Evolutionary conservation across 257 asterid genomes (phyloP), one percentile per base, ranked within the genome.

Genomic region (Haberlea rhodopensis): DNA sequence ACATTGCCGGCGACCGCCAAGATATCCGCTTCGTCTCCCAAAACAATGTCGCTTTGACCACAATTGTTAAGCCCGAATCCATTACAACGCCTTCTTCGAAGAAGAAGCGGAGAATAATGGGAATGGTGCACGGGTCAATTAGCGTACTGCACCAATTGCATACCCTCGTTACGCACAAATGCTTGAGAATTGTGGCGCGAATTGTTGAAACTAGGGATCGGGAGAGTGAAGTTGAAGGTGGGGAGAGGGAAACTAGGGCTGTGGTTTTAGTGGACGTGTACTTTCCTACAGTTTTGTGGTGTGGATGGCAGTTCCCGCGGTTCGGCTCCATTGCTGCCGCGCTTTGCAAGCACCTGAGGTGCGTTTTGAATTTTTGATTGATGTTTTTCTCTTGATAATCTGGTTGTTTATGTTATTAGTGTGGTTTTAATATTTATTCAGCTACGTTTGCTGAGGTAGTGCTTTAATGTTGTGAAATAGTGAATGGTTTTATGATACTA

Each of bases 301-400:
- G 83, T 13, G 95, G 91, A n/a, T 92, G 97, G 96, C 95, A 90
- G 82, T 92, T 92, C 73, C 95, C 97, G 29, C 75, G 74, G 73
- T 83, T 84, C 22, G 72, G 74, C 7, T 34, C 86, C 37, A 70
- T 58, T 9, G 95, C 96, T 5, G 90, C 94, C 6, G 84, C 94
- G 15, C 80, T 92, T 53, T 80, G 84, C 62, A 89, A 85, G 58
- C 99, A 92, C 75, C 52, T 87, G 68, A 85, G 97, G 99, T 89
- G 66, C 20, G 69, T 21, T 19, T n/a, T 49, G 53, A 40, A 8
- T 60, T 6, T 20, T 31, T 0, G 60, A 5, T 55, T 63, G 48
- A 8, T 11, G 28, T 53, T 11, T 10, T 4, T 32, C 67, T 4
- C 23, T 16, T 15, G 32, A 19, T 32, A 4, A 19, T 20, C 19